These are phyloP conservation scores for Malassezia equina DNA, from an alignment of 1,284 basidiomycete genomes.

Conservation along the genomic window DNA sequence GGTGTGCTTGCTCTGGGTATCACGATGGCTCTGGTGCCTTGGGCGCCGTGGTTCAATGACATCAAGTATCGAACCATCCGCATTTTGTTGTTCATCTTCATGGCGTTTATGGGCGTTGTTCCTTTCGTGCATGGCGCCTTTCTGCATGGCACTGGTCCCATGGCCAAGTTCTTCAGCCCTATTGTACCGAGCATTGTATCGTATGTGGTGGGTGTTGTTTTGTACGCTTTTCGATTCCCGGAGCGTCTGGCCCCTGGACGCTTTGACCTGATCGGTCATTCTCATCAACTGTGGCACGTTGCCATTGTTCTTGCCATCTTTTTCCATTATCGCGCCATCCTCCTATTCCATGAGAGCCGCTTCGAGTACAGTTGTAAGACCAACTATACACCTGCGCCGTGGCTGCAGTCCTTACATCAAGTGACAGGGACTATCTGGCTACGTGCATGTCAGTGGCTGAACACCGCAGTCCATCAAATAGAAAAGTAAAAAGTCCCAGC, in stretches of 20 bases:
- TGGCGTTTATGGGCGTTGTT: slow-evolving; percentile 38
- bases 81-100: slow-evolving; percentile 39
- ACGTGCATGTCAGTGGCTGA: not conserved
- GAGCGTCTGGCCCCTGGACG: slow-evolving; percentile 38
- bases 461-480: not conserved
- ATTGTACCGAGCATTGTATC: slow-evolving; percentile 35
- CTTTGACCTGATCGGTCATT: slow-evolving; percentile 42
- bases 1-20: slow-evolving; percentile 36
- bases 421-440: not conserved
- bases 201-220: slow-evolving; percentile 37
- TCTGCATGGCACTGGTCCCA: slow-evolving; percentile 37
- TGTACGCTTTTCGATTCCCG: slow-evolving; percentile 42
- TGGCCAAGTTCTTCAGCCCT: slow-evolving; percentile 35
- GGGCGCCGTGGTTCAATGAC: slow-evolving; percentile 44
- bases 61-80: slow-evolving; percentile 35
- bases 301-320: slow-evolving; percentile 42
- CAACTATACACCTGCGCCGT: not conserved
- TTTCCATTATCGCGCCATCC: slow-evolving; percentile 38
- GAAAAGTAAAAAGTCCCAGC: not conserved
- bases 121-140: slow-evolving; percentile 41
- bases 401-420: not conserved
- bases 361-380: slow-evolving; percentile 37
- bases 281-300: slow-evolving; percentile 46
- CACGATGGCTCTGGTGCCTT: slow-evolving; percentile 41
- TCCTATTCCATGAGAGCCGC: slow-evolving; percentile 36